Conservation (phyloP, 2,329 filamentous ascomycete genomes). For the Rhexocercosporidium sp. region DNA sequence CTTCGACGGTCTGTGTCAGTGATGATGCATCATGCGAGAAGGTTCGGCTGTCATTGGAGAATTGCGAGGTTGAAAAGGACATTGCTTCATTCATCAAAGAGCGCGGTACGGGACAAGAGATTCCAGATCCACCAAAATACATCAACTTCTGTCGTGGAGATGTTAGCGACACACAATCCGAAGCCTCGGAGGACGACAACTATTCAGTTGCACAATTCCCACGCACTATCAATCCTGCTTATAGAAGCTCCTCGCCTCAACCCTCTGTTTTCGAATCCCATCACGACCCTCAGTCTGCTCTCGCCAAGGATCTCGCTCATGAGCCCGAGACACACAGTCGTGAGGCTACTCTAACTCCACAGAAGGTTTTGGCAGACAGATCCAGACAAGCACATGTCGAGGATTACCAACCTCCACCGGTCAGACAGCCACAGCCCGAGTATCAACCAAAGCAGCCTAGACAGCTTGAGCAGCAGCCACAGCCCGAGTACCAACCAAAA, state of each 20-base stretch:
- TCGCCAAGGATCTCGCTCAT: constrained; percentile 72
- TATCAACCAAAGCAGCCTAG: constrained; percentile 25
- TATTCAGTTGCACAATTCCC: constrained; percentile 98
- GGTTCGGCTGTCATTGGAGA: constrained; percentile 88
- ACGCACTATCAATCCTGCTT: constrained; percentile 92
- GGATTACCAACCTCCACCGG: constrained; percentile 25
- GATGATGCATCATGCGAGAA: constrained; percentile 98
- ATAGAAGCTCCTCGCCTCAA: constrained; percentile 93
- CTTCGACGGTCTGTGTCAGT: constrained; percentile 96
- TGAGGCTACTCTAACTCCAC: constrained; percentile 58
- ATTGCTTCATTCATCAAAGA: constrained; percentile 89
- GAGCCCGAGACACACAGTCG: constrained; percentile 49
- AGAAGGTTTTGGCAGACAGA: constrained; percentile 48
- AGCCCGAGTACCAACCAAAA: constrained; percentile 26
- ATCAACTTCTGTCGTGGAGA: constrained; percentile 98
- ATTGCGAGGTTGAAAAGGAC: constrained; percentile 96
- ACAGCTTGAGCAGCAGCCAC: too few species aligned
- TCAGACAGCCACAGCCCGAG: constrained; percentile 24
- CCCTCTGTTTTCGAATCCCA: constrained; percentile 93
- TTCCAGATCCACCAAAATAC: constrained; percentile 94
- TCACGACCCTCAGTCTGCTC: constrained; percentile 78
- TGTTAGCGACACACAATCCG: constrained; percentile 78
- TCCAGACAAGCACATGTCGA: constrained; percentile 34
- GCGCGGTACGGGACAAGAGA: constrained; percentile 91
- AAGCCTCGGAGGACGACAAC: constrained; percentile 81